Base-by-base conservation (phyloP, 208 protist species). In the Leishmania amazonensis region DNA sequence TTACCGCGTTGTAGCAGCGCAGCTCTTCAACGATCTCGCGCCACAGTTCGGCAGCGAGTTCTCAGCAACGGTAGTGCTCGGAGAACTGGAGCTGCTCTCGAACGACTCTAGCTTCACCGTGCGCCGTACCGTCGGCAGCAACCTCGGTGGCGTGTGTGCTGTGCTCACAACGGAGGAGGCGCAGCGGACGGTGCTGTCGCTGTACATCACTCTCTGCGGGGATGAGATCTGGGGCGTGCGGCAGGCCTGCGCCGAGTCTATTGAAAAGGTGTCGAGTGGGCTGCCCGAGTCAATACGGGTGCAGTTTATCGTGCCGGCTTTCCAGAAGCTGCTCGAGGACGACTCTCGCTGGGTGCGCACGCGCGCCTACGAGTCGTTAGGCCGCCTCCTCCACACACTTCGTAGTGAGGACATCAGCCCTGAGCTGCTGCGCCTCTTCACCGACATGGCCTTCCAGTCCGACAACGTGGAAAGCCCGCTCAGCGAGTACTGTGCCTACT, bases 141-240 rank as follows among this genome's bases (percentile, higher is more conserved):
- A 94, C 83, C 88, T 98, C 74, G 93, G 94, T 49, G 90, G 88
- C 24, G 86, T 99, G 54, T 93, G 89, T 75, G 85, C 88, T 19
- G 88, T 95, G 6, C 87, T 91, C 62, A 77, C 84, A 81, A 92
- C 84, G 28, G 84, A 87, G 53, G 87, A 85, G 60, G 90, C 93
- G 13, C 89, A 94, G 53, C 85, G 87, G 35, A 85, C 84, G 38
- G 84, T 99, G 21, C 81, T 98, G 47, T 91, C 93, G 45, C 83
- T 99, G 17, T 99, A 95, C 83, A 57, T 98, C 1, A 91, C 79
- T 24, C 91, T 99, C 49, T 98, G 95, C 78, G 83, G 90, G n/a
- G 98, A 99, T 83, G 97, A 99, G 65, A 97, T 99, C 15, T 99
- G 97, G 97, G 97, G 97, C 28, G 98, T 99, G 47, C 96, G 98